Evolutionary conservation across 768 basidiomycete species (phyloP), one percentile per base, ranked within the genome.

Genomic region (Obba rivulosa): DNA sequence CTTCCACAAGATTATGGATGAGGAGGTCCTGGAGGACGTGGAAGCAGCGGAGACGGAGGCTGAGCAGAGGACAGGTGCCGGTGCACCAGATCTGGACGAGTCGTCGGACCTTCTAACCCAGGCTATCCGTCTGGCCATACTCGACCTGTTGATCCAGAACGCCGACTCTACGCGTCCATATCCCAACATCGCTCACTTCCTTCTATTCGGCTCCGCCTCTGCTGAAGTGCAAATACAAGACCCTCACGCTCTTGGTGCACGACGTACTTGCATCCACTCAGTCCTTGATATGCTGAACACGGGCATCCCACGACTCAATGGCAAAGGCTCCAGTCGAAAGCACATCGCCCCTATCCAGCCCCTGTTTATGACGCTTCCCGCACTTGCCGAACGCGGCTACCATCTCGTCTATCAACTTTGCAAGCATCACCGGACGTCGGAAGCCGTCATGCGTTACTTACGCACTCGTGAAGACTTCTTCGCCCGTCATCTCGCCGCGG

Each of bases 381-480:
- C 75, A 2, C 70, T 96, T 22, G 92, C 93, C 2, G 92, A 94
- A 61, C 82, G 85, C 46, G 87, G 83, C 59, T 93, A 94, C 60
- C 79, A 79, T 31, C 75, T 96, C 42, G 69, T 97, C 17, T 77
- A 88, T 61, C 87, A 95, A 50, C 77, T 98, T 0, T 95, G 90
- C 67, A 76, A 83, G n/a, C 91, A 97, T 58, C 78, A 85, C 8
- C 75, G 79, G 35, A 95, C 93, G 0, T 88, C 88, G 0, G 81
- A 84, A 31, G 81, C 83, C 47, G 83, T 81, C 4, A 84, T 88
- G 67, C 81, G 91, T 0, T 96, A 95, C 61, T 75, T 96, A 28
- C 83, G 89, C 31, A 90, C 88, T 2, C 75, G 85, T 8, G 88
- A 95, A 63, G 84, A 93, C 59, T 97, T 93, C 69, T 92, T 93